A percentile compares a stretch with the other conserved stretches of the same genome.
Conservation (phyloP, 2,329 filamentous ascomycete species). For the Fusarium sarcochroum region DNA sequence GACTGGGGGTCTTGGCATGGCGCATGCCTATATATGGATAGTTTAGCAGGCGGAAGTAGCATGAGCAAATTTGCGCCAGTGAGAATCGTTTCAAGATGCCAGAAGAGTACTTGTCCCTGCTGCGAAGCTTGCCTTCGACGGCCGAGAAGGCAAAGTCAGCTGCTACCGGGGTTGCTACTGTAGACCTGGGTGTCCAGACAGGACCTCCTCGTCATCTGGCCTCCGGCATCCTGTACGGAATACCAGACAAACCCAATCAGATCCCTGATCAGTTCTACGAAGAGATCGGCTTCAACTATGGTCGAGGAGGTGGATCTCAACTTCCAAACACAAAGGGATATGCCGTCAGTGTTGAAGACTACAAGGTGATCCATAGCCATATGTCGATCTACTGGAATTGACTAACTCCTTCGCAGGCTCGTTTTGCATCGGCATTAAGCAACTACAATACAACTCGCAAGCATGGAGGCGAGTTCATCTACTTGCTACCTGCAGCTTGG, state of each 20-base stretch:
- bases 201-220: slow-evolving; percentile 27
- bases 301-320: slow-evolving; percentile 31
- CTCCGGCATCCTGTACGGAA: slow-evolving; percentile 32
- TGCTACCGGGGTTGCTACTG: slow-evolving; percentile 10
- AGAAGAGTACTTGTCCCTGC: slow-evolving; percentile 22
- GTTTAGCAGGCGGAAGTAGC: not conserved
- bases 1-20: not conserved
- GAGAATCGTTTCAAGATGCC: not conserved
- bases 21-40: not conserved
- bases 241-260: slow-evolving; percentile 28
- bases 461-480: slow-evolving; percentile 59
- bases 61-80: not conserved
- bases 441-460: slow-evolving; percentile 43
- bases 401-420: not conserved
- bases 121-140: slow-evolving; percentile 3
- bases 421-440: slow-evolving; percentile 21
- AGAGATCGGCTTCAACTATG: slow-evolving; percentile 33
- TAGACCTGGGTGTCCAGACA: slow-evolving; percentile 9
- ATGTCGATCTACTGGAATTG: rapidly evolving
- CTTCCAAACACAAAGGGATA: slow-evolving; percentile 14
- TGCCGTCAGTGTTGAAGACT: slow-evolving; percentile 7
- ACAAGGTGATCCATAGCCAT: not conserved
- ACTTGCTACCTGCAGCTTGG: slow-evolving; percentile 63
- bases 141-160: not conserved
- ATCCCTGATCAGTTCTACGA: slow-evolving; percentile 23